Evolutionary conservation across 257 asterid genomes (phyloP), one percentile per base, ranked within the genome.

Genomic region (Fraxinus quadrangulata): DNA sequence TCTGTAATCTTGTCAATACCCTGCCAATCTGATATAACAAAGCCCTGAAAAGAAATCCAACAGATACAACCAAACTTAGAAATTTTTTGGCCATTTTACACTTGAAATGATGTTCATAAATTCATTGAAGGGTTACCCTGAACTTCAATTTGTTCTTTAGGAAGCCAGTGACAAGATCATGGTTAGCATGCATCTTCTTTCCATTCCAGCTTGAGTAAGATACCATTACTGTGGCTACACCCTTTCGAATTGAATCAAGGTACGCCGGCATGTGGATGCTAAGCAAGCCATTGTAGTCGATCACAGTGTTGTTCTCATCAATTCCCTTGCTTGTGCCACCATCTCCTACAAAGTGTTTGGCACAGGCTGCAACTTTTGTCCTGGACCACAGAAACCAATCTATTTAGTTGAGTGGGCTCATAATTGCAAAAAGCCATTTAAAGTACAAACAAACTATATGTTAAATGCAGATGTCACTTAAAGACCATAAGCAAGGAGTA

Each of bases 121-220:
- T 33, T 5, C 21, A 73, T 23, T 21, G 12, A 7, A 1, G 17
- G 33, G 16, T 77, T 86, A 88, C 95, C 88, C 81, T 77, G 85
- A 92, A 92, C 28, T 91, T 86, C 61, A 92, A 91, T 47, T 61
- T 88, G 85, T 83, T 63, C 84, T 92, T 92, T 31, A 92, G 96
- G 81, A 74, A 88, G 45, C 87, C 92, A 5, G 95, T 88, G 61
- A 92, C 31, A 7, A 92, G 95, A 37, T 85, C 92, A 45, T 49
- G 81, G 67, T 90, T 89, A 26, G 90, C 90, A 59, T 88, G 96
- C 96, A 92, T 91, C 81, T 86, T 92, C 81, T 78, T 74, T 21
- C 93, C 95, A 45, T 92, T 92, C 93, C 85, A 89, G 85, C 96
- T 92, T 2, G 96, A 86, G 79, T 89, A 92, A 26, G 92, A 88